Evolutionary conservation across 345 rosid species (phyloP), one percentile per base, ranked within the genome.

Genomic region (Euphorbia peplus): DNA sequence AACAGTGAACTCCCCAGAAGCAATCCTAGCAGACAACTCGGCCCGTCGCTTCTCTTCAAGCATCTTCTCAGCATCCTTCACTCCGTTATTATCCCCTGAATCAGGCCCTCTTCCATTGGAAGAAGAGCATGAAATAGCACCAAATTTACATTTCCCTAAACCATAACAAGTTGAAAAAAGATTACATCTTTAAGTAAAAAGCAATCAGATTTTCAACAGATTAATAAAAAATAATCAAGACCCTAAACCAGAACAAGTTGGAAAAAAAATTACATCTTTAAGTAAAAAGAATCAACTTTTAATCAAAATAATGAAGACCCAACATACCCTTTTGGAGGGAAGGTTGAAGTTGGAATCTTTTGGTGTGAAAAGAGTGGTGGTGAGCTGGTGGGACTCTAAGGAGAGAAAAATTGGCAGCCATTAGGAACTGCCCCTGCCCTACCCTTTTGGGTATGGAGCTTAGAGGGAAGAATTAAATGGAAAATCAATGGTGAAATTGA

Each of bases 1-100:
- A 0, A 87, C 89, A 6, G 92, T 90, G 79, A 93, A 93, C 18
- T 84, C 97, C 44, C 97, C 96, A 30, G 97, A 85, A 79, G 96
- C 88, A 76, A 90, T 93, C 58, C 89, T 79, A 44, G 88, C 83
- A 62, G 93, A 88, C 75, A 93, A 76, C 73, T 90, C 84, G 37
- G 86, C 93, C 6, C 88, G 86, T 62, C 87, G 90, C 71, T 85
- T 88, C 79, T 88, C 88, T 28, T 88, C 87, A 19, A 81, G 80
- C 67, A 76, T 72, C 78, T 56, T 79, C 13, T 89, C 88, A 1
- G 64, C 74, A 21, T 74, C 70, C 83, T 87, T 83, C 14, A 79
- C 71, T 2, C 80, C 81, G n/a, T n/a, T n/a, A 41, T 35, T 57
- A 22, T 79, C 80, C 15, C 9, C 66, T n/a, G 88, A 47, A 8